phyloP scores from a whole-genome alignment of 2,329 filamentous ascomycete species.

The Trichoderma asperellum region DNA sequence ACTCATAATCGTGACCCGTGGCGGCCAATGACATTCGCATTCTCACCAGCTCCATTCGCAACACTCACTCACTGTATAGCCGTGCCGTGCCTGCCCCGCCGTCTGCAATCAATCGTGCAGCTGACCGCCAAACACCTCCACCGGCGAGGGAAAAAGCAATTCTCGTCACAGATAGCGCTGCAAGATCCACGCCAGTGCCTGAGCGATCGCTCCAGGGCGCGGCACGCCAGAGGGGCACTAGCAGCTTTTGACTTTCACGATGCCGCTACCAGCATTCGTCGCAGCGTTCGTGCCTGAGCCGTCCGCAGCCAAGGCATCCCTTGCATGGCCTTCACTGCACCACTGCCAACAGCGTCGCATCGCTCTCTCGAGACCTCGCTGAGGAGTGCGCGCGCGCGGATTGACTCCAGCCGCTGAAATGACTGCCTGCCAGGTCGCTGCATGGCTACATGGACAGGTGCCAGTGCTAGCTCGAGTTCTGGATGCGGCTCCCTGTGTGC shows the following conservation, averaged over 20 bases:
- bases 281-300: slow-evolving; percentile 7
- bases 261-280: neutral
- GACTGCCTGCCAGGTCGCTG: slow-evolving; percentile 16
- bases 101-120: neutral
- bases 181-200: slow-evolving; percentile 24
- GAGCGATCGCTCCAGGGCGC: slow-evolving; percentile 25
- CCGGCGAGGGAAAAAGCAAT: slow-evolving; percentile 17
- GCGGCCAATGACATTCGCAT: neutral
- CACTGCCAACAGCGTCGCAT: slow-evolving; percentile 5
- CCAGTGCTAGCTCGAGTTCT: neutral
- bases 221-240: slow-evolving; percentile 8
- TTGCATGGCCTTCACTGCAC: neutral
- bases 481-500: neutral
- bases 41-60: too few relatives aligned
- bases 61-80: neutral
- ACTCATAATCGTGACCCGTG: neutral
- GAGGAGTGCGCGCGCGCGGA: neutral
- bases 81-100: neutral
- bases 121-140: slow-evolving; percentile 4
- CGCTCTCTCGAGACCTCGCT: slow-evolving; percentile 1
- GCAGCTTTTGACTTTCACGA: slow-evolving; percentile 17
- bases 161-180: slow-evolving; percentile 21
- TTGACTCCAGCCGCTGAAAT: slow-evolving; percentile 5
- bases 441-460: neutral
- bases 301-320: neutral